Evolutionary conservation across 441 rosid species (phyloP).

Genomic region (Pelargonium citronellum): DNA sequence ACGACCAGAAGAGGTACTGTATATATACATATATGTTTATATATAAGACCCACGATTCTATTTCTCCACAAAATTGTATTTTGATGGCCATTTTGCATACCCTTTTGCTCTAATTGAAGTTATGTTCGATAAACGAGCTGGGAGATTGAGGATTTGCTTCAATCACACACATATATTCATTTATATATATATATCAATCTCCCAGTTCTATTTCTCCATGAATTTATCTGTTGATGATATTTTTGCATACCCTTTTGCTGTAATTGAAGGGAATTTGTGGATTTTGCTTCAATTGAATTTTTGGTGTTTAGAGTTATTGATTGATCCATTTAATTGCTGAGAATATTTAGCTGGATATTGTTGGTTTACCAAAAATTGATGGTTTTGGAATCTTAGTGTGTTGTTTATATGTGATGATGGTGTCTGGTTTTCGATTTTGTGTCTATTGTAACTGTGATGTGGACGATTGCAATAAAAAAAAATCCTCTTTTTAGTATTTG

Average conservation of each 20-base stretch:
- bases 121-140: neutral
- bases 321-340: neutral
- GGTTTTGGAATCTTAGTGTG: neutral
- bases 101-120: neutral
- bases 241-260: neutral
- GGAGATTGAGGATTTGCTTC: no score
- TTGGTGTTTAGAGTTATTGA: no score
- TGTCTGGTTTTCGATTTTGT: neutral
- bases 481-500: no score
- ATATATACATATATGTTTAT: neutral
- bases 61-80: neutral
- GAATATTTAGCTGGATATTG: neutral
- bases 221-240: no score
- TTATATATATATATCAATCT: no score
- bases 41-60: neutral
- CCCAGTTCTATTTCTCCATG: no score
- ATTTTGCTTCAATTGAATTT: neutral
- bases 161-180: no score
- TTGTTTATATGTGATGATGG: neutral
- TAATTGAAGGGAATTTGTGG: neutral
- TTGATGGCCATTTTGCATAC: neutral
- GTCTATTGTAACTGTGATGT: neutral
- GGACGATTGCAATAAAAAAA: neutral
- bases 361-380: neutral
- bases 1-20: slow-evolving; percentile 72